phyloP scores from a whole-genome alignment of 1,139 yeast species.

The Pneumocystis jirovecii region DNA sequence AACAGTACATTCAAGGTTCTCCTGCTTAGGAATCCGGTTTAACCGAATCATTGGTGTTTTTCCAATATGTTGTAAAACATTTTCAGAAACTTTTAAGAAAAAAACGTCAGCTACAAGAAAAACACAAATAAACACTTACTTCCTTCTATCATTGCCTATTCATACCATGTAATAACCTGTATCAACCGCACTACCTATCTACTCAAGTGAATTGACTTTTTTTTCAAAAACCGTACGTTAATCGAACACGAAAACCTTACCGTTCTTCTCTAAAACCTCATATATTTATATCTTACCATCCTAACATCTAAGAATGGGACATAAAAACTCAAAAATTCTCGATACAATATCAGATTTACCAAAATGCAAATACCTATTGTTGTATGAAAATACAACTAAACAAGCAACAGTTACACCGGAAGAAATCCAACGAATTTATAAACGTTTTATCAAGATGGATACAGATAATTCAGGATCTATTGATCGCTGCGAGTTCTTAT shows the following conservation, averaged over 20 bases:
- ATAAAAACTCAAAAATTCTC: neutral
- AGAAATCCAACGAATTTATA: slow-evolving; percentile 80
- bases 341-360: neutral
- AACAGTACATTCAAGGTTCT: slow-evolving; percentile 49
- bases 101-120: neutral
- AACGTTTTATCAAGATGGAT: slow-evolving; percentile 88
- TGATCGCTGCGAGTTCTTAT: slow-evolving; percentile 75
- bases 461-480: slow-evolving; percentile 86
- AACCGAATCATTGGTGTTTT: slow-evolving; percentile 67
- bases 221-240: neutral
- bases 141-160: neutral
- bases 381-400: neutral
- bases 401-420: slow-evolving; percentile 46
- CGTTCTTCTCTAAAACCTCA: neutral
- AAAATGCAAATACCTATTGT: neutral
- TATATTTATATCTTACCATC: neutral
- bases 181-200: neutral
- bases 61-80: slow-evolving; percentile 48
- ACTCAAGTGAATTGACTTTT: neutral
- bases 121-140: neutral
- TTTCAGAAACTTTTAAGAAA: slow-evolving; percentile 15
- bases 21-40: slow-evolving; percentile 61
- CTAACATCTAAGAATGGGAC: neutral
- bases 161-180: neutral
- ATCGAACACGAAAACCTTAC: neutral